Evolutionary conservation across 768 basidiomycete genomes (phyloP), one percentile per base, ranked within the genome.

Genomic region (Phallus indusiatus): DNA sequence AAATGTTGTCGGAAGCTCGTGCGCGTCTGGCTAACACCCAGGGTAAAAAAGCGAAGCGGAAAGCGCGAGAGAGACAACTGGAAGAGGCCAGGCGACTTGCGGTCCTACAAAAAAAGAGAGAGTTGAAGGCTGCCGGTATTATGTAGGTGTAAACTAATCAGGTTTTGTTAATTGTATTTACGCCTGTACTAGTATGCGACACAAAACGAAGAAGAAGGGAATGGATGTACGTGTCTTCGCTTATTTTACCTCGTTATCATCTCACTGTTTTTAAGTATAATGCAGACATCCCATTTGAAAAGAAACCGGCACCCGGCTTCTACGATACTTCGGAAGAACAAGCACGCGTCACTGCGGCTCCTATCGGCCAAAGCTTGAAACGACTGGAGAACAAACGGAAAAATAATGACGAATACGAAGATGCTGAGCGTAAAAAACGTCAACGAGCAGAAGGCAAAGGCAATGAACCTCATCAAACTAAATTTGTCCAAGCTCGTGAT

Each of bases 1-100:
- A 98, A 72, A 98, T 99, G 96, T 75, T 99, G 67, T 98, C 96
- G 1, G 96, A 99, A 72, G 96, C 96, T 28, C 86, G 96, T 64
- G 96, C 96, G 6, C 86, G 96, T 74, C 79, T 99, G 36, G 96
- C 96, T 53, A 99, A 99, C 70, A 99, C 96, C 0, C 96, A 99
- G 72, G 96, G 96, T 36, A 99, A 99, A 73, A 99, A 99, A 72
- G 96, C 96, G 2, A 99, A 99, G 72, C 87, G 96, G 65, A 99
- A 98, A 73, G 96, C 94, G 5, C 83, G 96, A 49, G 96, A 99
- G 68, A 87, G 95, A 60, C 95, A 97, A 67, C 75, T 99, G 37
- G 96, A 99, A 69, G 96, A 99, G 69, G 96, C 96, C 1, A 78
- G 95, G 55, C 80, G 96, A 21, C 74, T 99, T 47, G 96, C 96